Evolutionary conservation across 2,329 filamentous ascomycete genomes (phyloP), one percentile per base, ranked within the genome.

Genomic region (Talaromyces sp.): DNA sequence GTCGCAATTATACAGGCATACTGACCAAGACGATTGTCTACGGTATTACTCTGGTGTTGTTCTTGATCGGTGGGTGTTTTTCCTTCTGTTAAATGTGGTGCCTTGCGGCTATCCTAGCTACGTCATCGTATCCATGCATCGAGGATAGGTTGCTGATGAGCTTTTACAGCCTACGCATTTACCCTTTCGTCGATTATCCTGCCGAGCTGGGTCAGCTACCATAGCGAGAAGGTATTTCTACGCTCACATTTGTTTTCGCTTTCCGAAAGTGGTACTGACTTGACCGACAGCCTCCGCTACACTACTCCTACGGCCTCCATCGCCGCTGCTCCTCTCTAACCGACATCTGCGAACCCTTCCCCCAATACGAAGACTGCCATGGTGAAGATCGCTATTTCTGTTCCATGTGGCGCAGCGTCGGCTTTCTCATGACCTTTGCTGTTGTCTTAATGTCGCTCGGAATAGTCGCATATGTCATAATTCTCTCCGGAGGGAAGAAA

Each of bases 341-440:
- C 52, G 82, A 86, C 59, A 77, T 73, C 33, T 79, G 78, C 69
- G 74, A 79, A 56, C 76, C 76, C 67, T 95, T 93, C 76, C 92
- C 92, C 3, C 82, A 84, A 68, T 80, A 84, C 62, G 82, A 85
- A 64, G 88, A 92, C 74, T 94, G 91, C 77, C 80, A 82, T 63
- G 84, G 83, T 70, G 85, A 87, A 61, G 85, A 89, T 70, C 84
- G 87, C 60, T 87, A 88, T 72, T 97, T 98, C 79, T 98, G 95
- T 82, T 90, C 88, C 71, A 90, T 96, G 84, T 99, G 94, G 94
- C 86, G 91, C 66, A 92, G 88, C 31, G 88, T 92, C 41, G 93
- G 91, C 27, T 98, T 97, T 78, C 79, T 97, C 68, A 92, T 96
- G 81, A 91, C 89, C 61, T 91, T 97, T 71, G 86, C 90, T 8